Percentiles rank a stretch among this genome's conserved stretches.
Evolutionary conservation across 2,329 filamentous ascomycete genomes (phyloP).

Genomic region (Colletotrichum sp.): DNA sequence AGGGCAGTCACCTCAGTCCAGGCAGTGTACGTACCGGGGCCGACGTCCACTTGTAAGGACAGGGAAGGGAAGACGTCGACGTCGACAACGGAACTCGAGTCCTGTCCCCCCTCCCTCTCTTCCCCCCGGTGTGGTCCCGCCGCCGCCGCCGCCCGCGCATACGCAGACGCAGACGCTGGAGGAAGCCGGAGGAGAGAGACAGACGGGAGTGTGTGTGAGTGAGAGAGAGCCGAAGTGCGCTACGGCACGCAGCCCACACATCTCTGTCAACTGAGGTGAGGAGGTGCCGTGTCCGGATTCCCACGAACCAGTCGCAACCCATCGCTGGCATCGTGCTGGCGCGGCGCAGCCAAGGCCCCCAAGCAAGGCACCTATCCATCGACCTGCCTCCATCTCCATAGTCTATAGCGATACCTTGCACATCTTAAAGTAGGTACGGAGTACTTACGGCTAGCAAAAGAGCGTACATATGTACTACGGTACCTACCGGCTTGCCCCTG

Average conservation of each 20-base stretch:
- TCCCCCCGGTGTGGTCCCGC: not conserved
- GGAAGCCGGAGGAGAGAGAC: not conserved
- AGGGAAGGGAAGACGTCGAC: not conserved
- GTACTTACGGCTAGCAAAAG: not conserved
- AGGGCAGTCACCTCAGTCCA: not conserved
- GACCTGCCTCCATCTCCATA: not conserved
- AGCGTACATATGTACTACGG: not conserved
- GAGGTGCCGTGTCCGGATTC: slow-evolving; percentile 18
- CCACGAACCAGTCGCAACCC: slow-evolving; percentile 20
- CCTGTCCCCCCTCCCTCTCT: not conserved
- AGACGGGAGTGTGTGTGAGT: not conserved
- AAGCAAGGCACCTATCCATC: not conserved
- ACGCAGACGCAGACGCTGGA: not conserved
- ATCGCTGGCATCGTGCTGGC: slow-evolving; percentile 9
- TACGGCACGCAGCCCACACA: slow-evolving; percentile 6
- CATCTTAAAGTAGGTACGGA: not conserved
- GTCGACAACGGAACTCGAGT: not conserved
- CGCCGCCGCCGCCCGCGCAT: not conserved
- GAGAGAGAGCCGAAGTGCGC: not conserved
- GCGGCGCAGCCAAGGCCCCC: not conserved
- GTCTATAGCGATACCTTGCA: not conserved
- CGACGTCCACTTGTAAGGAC: not conserved
- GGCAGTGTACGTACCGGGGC: not conserved
- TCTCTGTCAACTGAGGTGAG: not conserved
- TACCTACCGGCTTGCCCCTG: not conserved